Conservation (phyloP, 2,329 filamentous ascomycete species). For the Fusarium lateritium region DNA sequence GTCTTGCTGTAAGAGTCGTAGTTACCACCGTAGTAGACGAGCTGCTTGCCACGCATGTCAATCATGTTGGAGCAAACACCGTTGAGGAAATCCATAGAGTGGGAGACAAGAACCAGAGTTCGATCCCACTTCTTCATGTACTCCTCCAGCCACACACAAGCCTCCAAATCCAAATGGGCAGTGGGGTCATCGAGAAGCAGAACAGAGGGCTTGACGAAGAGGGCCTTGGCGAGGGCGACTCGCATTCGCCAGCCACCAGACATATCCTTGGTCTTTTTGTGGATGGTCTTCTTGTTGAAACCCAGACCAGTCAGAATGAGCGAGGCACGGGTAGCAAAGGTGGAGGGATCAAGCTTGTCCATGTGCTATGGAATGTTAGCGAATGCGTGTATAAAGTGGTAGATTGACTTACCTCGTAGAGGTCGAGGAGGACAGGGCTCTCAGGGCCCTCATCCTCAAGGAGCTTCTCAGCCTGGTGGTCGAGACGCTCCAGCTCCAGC, state of each 20-base stretch:
- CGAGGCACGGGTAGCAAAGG: conserved; percentile 94
- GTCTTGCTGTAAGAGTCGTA: conserved; percentile 99
- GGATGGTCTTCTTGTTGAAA: conserved; percentile 98
- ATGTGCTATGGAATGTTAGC: conserved; percentile 77
- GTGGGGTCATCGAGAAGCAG: conserved; percentile 98
- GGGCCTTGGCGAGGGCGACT: conserved; percentile 95
- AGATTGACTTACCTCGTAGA: conserved; percentile 86
- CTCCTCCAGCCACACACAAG: conserved; percentile 99
- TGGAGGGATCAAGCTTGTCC: conserved; percentile 98
- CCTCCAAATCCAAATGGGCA: conserved; percentile 98
- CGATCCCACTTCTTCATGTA: conserved; percentile 99
- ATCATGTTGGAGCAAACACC: conserved; percentile 99
- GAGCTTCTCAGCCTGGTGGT: conserved; percentile 89
- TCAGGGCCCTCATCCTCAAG: conserved; percentile 95
- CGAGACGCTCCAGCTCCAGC: conserved; percentile 90
- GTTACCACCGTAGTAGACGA: conserved; percentile 99
- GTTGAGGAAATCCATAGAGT: conserved; percentile 99
- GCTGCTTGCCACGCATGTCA: conserved; percentile 91
- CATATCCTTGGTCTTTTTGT: conserved; percentile 99
- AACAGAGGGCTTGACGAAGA: conserved; percentile 97
- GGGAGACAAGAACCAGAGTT: conserved; percentile 95
- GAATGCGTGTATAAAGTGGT: conserved; percentile 7
- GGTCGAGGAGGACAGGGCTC: conserved; percentile 88
- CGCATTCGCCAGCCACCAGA: conserved; percentile 99
- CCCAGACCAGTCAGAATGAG: conserved; percentile 98